phyloP scores from a whole-genome alignment of 2,329 filamentous ascomycete genomes.

The Ceratocystis alfenasii region DNA sequence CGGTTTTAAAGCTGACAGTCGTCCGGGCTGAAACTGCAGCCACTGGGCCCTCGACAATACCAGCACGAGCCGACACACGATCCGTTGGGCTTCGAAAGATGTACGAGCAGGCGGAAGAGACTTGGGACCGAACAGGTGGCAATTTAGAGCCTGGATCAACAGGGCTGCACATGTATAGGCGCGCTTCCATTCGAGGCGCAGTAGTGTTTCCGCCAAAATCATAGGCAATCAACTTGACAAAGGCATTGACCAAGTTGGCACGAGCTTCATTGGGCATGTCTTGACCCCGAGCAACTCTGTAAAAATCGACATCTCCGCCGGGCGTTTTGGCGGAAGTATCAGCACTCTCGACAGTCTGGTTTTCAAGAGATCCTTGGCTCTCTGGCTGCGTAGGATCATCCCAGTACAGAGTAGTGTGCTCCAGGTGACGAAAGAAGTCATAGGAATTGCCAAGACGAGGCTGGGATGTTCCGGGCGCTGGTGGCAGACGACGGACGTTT shows the following conservation, averaged over 20 bases:
- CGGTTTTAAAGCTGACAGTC: slow-evolving; percentile 40
- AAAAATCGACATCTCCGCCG: slow-evolving; percentile 25
- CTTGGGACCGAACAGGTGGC: slow-evolving; percentile 39
- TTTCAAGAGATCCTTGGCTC: slow-evolving; percentile 8
- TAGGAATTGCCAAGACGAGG: slow-evolving; percentile 51
- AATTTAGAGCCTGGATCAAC: slow-evolving; percentile 25
- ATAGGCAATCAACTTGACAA: slow-evolving; percentile 53
- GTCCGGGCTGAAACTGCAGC: slow-evolving; percentile 48
- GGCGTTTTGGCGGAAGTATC: slow-evolving; percentile 12
- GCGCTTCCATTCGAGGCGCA: slow-evolving; percentile 45
- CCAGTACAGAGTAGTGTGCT: slow-evolving; percentile 48
- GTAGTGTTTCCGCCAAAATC: slow-evolving; percentile 53
- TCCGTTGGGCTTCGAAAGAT: slow-evolving; percentile 48
- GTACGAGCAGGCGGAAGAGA: slow-evolving; percentile 47
- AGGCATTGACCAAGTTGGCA: slow-evolving; percentile 45
- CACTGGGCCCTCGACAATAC: slow-evolving; percentile 50
- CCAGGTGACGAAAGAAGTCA: slow-evolving; percentile 53
- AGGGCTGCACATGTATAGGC: slow-evolving; percentile 42
- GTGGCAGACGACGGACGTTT: slow-evolving; percentile 46
- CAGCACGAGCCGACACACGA: slow-evolving; percentile 47
- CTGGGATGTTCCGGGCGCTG: slow-evolving; percentile 41
- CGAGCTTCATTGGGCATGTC: slow-evolving; percentile 48
- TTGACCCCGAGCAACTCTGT: slow-evolving; percentile 40
- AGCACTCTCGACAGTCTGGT: not conserved
- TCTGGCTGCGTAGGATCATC: slow-evolving; percentile 41